A percentile compares a stretch with the other conserved stretches of the same genome.
Conservation (phyloP, 768 basidiomycete species). For the Pleurotus salmoneostramineus region DNA sequence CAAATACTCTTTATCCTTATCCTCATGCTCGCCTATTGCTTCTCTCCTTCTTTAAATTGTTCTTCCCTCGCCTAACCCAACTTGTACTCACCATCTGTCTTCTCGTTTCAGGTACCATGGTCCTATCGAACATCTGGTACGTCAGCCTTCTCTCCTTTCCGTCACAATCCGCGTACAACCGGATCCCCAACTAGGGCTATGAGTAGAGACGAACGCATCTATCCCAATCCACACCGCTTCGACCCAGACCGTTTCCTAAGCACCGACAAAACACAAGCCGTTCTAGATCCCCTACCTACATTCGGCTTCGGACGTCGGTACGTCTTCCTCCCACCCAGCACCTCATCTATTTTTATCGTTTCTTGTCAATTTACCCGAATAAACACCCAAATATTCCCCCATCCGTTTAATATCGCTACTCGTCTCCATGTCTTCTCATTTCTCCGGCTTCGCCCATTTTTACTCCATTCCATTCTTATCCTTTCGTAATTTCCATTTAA, state of each 20-base stretch:
- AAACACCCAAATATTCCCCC: background rate
- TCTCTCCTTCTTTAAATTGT: background rate
- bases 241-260: conserved; percentile 3
- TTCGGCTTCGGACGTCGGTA: conserved; percentile 8
- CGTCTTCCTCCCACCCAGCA: background rate
- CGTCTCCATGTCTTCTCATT: background rate
- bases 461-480: background rate
- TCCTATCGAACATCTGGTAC: conserved; percentile 7
- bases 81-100: background rate
- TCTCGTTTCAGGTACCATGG: conserved; percentile 4
- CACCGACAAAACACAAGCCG: background rate
- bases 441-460: background rate
- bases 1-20: background rate
- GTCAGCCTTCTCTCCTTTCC: background rate
- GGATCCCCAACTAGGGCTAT: background rate
- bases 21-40: background rate
- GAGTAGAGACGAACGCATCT: conserved; percentile 4
- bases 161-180: background rate
- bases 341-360: too few species aligned
- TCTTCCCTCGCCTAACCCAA: background rate
- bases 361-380: too few species aligned
- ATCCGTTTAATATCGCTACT: background rate
- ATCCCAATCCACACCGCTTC: background rate
- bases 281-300: background rate
- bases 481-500: background rate